phyloP scores from a whole-genome alignment of 176 grass and related monocot genomes.

The Secale cereale region DNA sequence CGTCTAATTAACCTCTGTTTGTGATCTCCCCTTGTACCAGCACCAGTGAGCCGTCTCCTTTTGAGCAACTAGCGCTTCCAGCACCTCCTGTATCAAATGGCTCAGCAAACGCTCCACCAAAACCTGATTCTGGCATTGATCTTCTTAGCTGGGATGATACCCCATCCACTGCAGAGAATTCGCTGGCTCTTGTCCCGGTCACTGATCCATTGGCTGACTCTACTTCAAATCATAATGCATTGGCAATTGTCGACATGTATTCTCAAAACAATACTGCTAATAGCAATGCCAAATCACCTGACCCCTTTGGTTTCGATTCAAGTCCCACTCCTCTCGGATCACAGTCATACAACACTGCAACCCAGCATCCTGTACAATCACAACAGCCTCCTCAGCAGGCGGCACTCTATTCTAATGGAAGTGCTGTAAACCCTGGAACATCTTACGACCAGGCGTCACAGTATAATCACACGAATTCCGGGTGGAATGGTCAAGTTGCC shows the following conservation, averaged over 20 bases:
- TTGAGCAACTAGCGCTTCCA: slow-evolving; percentile 61
- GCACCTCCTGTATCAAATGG: slow-evolving; percentile 61
- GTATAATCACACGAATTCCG: slow-evolving; percentile 50
- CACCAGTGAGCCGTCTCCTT: slow-evolving; percentile 49
- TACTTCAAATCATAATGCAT: slow-evolving; percentile 65
- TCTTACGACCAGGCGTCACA: slow-evolving; percentile 55
- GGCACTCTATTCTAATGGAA: slow-evolving; percentile 49
- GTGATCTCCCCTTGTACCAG: slow-evolving; percentile 37
- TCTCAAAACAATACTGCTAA: slow-evolving; percentile 48
- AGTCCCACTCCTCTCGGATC: slow-evolving; percentile 46
- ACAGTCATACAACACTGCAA: slow-evolving; percentile 44
- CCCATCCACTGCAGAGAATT: slow-evolving; percentile 60
- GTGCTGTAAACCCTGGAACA: slow-evolving; percentile 44
- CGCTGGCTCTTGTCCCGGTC: slow-evolving; percentile 73
- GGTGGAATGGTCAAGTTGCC: slow-evolving; percentile 63
- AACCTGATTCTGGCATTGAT: slow-evolving; percentile 69
- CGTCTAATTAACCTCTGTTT: slow-evolving; percentile 34
- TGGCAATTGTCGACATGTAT: slow-evolving; percentile 79
- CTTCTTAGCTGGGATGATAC: slow-evolving; percentile 91
- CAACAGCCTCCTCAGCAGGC: slow-evolving; percentile 52
- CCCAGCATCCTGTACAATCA: slow-evolving; percentile 47
- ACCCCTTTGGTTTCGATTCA: slow-evolving; percentile 47
- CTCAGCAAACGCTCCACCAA: slow-evolving; percentile 53
- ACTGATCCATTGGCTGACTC: slow-evolving; percentile 56
- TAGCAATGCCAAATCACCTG: slow-evolving; percentile 26